phyloP scores from a whole-genome alignment of 2,329 filamentous ascomycete species.

The Coniosporium tulheliwenetii region DNA sequence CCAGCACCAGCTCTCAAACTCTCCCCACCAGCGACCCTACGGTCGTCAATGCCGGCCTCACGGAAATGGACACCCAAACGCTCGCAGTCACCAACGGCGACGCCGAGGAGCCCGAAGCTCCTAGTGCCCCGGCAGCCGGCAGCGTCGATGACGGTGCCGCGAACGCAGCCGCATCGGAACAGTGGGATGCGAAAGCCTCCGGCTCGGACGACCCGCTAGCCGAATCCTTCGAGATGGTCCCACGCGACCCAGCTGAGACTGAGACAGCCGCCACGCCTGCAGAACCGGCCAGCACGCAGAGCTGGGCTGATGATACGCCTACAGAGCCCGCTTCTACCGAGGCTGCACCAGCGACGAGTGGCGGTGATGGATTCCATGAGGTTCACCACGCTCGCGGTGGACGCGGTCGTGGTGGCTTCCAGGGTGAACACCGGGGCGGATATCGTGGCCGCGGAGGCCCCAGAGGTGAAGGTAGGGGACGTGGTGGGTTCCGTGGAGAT shows the following conservation, averaged over 20 bases:
- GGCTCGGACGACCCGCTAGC: slow-evolving; percentile 33
- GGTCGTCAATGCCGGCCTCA: slow-evolving; percentile 48
- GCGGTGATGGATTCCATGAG: slow-evolving; percentile 56
- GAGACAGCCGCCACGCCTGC: slow-evolving; percentile 43
- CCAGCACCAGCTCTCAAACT: not conserved
- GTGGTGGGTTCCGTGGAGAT: slow-evolving; percentile 13
- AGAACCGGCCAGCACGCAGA: slow-evolving; percentile 48
- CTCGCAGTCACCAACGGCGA: slow-evolving; percentile 13
- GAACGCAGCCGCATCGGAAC: slow-evolving; percentile 43
- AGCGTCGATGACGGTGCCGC: slow-evolving; percentile 24
- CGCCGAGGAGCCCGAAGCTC: slow-evolving; percentile 10
- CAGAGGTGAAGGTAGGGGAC: slow-evolving; percentile 13
- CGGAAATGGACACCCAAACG: slow-evolving; percentile 36
- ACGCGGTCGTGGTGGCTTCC: slow-evolving; percentile 33
- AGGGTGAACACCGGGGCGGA: slow-evolving; percentile 15
- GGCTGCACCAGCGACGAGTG: slow-evolving; percentile 16
- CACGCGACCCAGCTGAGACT: slow-evolving; percentile 58
- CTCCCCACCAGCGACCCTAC: slow-evolving; percentile 46
- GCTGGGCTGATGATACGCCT: slow-evolving; percentile 65
- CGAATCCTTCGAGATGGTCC: slow-evolving; percentile 63
- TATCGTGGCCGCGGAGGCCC: slow-evolving; percentile 24
- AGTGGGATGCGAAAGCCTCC: slow-evolving; percentile 44
- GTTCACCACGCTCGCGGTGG: slow-evolving; percentile 34
- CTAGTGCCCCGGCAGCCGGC: slow-evolving; percentile 17
- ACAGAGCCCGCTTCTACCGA: slow-evolving; percentile 10